A percentile compares a stretch with the other conserved stretches of the same genome.
These are phyloP conservation scores for Apiotrichum montevideense DNA, from an alignment of 1,284 basidiomycete species.

Conservation along the genomic window DNA sequence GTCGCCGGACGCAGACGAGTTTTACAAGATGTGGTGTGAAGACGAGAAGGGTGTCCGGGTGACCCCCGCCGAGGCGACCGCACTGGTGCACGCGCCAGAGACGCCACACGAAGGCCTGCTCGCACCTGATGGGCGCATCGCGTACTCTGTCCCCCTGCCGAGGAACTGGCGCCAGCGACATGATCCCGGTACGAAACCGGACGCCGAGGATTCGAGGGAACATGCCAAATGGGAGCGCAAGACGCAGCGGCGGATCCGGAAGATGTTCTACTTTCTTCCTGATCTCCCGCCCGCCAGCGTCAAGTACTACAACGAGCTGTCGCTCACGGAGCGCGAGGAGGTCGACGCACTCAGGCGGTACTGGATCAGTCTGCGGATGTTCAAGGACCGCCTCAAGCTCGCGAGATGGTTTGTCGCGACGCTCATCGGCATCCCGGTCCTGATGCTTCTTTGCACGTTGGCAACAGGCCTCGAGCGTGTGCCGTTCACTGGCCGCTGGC, in stretches of 20 bases:
- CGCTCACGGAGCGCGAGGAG: slow-evolving; percentile 48
- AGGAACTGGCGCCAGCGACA: slow-evolving; percentile 4
- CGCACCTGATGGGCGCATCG: slow-evolving; percentile 25
- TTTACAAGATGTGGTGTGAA: slow-evolving; percentile 42
- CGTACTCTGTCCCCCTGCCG: slow-evolving; percentile 23
- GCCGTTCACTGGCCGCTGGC: slow-evolving; percentile 77
- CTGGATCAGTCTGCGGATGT: slow-evolving; percentile 42
- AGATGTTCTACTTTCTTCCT: slow-evolving; percentile 27
- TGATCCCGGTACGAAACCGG: background rate
- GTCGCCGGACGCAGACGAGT: slow-evolving; percentile 33
- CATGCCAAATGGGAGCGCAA: slow-evolving; percentile 2
- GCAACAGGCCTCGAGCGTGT: slow-evolving; percentile 71
- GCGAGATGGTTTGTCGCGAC: slow-evolving; percentile 54
- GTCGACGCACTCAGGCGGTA: slow-evolving; percentile 49
- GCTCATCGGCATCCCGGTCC: slow-evolving; percentile 61
- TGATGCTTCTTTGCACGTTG: slow-evolving; percentile 67
- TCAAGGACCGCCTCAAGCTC: slow-evolving; percentile 51
- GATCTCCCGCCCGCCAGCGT: slow-evolving; percentile 29
- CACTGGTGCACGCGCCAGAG: slow-evolving; percentile 13
- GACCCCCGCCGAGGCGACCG: slow-evolving; percentile 17
- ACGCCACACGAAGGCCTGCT: slow-evolving; percentile 18
- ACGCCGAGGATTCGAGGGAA: slow-evolving; percentile 3
- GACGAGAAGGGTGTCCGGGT: slow-evolving; percentile 27
- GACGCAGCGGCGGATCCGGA: slow-evolving; percentile 3
- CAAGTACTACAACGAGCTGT: slow-evolving; percentile 27